Conservation (phyloP, 148 eudicot species). For the Fagopyrum esculentum region DNA sequence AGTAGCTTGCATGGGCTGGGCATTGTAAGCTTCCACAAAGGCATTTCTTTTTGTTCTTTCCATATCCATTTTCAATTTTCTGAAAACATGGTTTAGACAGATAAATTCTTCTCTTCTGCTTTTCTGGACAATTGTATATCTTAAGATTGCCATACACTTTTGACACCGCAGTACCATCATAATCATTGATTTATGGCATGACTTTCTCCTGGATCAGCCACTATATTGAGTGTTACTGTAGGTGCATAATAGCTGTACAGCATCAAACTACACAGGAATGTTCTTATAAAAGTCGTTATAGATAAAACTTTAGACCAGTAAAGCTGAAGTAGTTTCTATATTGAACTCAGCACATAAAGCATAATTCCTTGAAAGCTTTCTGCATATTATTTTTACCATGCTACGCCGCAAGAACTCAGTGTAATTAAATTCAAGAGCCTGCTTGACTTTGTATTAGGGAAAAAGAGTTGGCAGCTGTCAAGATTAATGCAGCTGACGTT, state of each 20-base stretch:
- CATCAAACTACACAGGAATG: background rate
- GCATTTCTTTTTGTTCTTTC: too few species aligned
- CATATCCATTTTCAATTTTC: too few species aligned
- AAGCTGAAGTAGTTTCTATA: background rate
- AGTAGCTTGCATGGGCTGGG: too few species aligned
- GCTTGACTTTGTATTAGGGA: constrained; percentile 36
- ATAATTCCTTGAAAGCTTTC: background rate
- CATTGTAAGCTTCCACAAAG: too few species aligned
- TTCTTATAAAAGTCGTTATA: background rate
- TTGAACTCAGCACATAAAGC: background rate
- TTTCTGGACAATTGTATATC: background rate
- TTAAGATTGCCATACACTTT: background rate
- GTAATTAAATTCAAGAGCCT: background rate
- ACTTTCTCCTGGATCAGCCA: background rate
- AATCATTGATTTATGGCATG: background rate
- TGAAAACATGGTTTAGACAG: background rate
- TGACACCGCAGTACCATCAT: background rate
- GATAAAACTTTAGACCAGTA: background rate
- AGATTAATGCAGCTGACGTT: constrained; percentile 78
- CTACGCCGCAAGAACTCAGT: background rate
- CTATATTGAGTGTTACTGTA: background rate
- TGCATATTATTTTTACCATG: background rate
- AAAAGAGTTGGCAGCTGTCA: constrained; percentile 91
- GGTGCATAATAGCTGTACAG: background rate
- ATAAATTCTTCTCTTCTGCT: background rate